Conservation (phyloP, 768 basidiomycete species). For the Atractiella rhizophila region DNA sequence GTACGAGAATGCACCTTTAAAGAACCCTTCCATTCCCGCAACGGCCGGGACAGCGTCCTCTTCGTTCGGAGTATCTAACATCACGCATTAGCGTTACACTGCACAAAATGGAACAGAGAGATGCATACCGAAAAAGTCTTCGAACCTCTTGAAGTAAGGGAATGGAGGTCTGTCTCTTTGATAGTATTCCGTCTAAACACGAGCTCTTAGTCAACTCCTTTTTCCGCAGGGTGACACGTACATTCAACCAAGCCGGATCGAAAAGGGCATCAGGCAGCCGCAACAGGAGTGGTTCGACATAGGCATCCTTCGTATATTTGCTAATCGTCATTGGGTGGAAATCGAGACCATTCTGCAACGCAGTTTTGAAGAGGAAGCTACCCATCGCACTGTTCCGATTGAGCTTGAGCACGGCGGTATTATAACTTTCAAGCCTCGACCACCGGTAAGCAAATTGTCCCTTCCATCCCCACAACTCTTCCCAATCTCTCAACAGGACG, state of each 20-base stretch:
- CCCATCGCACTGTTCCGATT: conserved; percentile 81
- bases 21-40: conserved; percentile 83
- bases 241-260: conserved; percentile 81
- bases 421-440: conserved; percentile 76
- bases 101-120: neutral
- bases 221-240: neutral
- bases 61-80: conserved; percentile 58
- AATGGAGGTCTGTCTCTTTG: conserved; percentile 73
- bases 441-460: conserved; percentile 94
- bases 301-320: conserved; percentile 67
- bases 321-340: conserved; percentile 95
- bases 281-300: conserved; percentile 54
- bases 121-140: conserved; percentile 15
- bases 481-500: conserved; percentile 88
- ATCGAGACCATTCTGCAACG: conserved; percentile 67
- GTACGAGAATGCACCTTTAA: conserved; percentile 33
- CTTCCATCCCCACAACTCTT: conserved; percentile 88
- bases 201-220: neutral
- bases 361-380: conserved; percentile 77
- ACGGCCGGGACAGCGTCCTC: conserved; percentile 60
- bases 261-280: conserved; percentile 85
- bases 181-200: conserved; percentile 3
- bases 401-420: conserved; percentile 83
- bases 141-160: conserved; percentile 66
- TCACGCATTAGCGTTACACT: conserved; percentile 22